Percentiles rank a stretch among this genome's conserved stretches.
Evolutionary conservation across 495 filamentous ascomycete genomes (phyloP).

Genomic region (Xylaria acuta): DNA sequence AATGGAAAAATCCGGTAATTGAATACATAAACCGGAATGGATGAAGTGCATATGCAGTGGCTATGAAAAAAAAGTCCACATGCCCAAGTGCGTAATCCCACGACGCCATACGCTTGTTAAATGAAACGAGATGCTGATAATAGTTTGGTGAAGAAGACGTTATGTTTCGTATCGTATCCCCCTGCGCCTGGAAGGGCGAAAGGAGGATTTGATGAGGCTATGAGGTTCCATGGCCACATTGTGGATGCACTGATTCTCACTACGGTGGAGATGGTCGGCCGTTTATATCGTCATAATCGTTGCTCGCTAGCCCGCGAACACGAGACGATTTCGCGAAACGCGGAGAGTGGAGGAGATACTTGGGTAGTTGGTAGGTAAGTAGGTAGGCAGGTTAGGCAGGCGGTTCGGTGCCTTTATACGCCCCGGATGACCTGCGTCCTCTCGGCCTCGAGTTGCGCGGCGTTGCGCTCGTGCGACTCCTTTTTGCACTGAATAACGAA

Average conservation of each 20-base stretch:
- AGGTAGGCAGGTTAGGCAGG: background rate
- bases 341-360: background rate
- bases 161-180: background rate
- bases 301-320: background rate
- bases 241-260: background rate
- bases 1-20: background rate
- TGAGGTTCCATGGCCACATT: background rate
- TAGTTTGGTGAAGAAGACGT: background rate
- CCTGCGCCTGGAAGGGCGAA: background rate
- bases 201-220: background rate
- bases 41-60: constrained; percentile 12
- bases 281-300: background rate
- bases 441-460: constrained; percentile 88
- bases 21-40: background rate
- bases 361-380: background rate
- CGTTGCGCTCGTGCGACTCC: constrained; percentile 89
- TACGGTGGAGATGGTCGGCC: background rate
- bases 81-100: constrained; percentile 17
- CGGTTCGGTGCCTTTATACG: constrained; percentile 39
- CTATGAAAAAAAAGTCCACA: constrained; percentile 6
- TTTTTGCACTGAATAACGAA: constrained; percentile 75
- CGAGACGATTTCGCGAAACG: background rate
- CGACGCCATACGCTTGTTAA: constrained; percentile 28
- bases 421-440: constrained; percentile 69
- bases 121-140: constrained; percentile 15